Evolutionary conservation across 2,329 filamentous ascomycete species (phyloP).

Genomic region (Aspergillus phoenicis): DNA sequence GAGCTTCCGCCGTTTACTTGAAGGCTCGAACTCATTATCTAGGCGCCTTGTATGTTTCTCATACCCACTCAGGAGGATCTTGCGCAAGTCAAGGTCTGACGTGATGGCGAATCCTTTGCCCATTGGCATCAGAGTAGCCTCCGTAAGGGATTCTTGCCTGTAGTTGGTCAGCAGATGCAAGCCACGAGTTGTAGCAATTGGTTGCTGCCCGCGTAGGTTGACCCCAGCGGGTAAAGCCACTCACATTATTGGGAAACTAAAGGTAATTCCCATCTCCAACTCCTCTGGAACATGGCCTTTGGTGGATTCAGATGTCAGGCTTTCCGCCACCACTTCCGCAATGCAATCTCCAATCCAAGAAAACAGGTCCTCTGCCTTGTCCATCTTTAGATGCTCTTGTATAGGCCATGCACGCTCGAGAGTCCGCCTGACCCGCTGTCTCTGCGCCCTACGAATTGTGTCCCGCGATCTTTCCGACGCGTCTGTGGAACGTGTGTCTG

Average conservation of each 20-base stretch:
- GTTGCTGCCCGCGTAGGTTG: background rate
- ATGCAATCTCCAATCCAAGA: constrained; percentile 80
- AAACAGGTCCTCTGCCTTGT: constrained; percentile 75
- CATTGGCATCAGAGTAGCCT: constrained; percentile 60
- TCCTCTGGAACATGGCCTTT: constrained; percentile 46
- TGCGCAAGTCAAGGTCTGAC: constrained; percentile 57
- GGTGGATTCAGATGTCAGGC: constrained; percentile 43
- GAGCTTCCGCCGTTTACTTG: constrained; percentile 48
- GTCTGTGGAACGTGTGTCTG: constrained; percentile 34
- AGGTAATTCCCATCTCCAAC: constrained; percentile 53
- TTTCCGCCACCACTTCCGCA: constrained; percentile 67
- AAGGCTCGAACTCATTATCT: constrained; percentile 43
- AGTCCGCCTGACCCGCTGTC: constrained; percentile 50
- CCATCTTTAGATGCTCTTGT: constrained; percentile 58
- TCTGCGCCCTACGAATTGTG: constrained; percentile 49
- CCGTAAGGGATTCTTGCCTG: constrained; percentile 56
- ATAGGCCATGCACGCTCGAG: constrained; percentile 58
- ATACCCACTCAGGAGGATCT: constrained; percentile 58
- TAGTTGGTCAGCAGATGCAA: constrained; percentile 8
- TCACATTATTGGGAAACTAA: constrained; percentile 55
- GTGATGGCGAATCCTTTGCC: constrained; percentile 62
- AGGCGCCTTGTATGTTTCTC: constrained; percentile 52
- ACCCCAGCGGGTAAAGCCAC: constrained; percentile 19
- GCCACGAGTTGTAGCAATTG: background rate
- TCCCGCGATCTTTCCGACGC: constrained; percentile 45